These are phyloP conservation scores for Aspergillus glaucus DNA, from an alignment of 2,329 filamentous ascomycete genomes.

Conservation along the genomic window DNA sequence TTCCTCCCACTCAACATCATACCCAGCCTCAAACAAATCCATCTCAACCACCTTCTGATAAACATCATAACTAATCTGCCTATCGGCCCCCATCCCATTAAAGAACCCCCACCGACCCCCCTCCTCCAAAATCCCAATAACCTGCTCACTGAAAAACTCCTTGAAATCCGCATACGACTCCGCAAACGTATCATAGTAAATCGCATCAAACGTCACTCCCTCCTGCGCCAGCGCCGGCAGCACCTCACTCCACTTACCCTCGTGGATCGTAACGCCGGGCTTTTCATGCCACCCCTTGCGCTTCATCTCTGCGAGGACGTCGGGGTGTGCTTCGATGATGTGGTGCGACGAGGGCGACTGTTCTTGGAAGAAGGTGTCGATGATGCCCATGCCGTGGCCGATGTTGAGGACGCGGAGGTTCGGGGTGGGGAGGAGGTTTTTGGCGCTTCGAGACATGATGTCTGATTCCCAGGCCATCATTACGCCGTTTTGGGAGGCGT, in stretches of 20 bases:
- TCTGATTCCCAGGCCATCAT: conserved; percentile 93
- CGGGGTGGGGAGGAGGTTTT: conserved; percentile 54
- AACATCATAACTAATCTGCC: conserved; percentile 91
- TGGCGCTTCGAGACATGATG: conserved; percentile 75
- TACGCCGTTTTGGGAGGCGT: conserved; percentile 71
- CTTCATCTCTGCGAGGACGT: conserved; percentile 64
- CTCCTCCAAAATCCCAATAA: conserved; percentile 64
- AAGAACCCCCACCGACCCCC: conserved; percentile 57
- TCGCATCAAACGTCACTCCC: conserved; percentile 70
- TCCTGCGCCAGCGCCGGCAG: conserved; percentile 61
- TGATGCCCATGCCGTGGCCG: conserved; percentile 86
- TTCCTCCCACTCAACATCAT: conserved; percentile 82
- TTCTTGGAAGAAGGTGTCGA: conserved; percentile 68
- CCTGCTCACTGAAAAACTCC: conserved; percentile 79
- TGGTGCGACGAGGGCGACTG: conserved; percentile 66
- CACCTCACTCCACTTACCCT: conserved; percentile 75
- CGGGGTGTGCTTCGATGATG: conserved; percentile 78
- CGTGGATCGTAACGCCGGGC: conserved; percentile 54
- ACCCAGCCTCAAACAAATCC: conserved; percentile 79
- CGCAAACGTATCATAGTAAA: conserved; percentile 97
- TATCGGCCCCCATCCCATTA: conserved; percentile 79
- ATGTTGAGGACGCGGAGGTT: conserved; percentile 74
- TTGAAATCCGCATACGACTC: conserved; percentile 84
- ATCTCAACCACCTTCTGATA: conserved; percentile 89
- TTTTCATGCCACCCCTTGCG: conserved; percentile 63